phyloP scores from a whole-genome alignment of 352 stramenopile genomes.

The Pythium pyrilobum region DNA sequence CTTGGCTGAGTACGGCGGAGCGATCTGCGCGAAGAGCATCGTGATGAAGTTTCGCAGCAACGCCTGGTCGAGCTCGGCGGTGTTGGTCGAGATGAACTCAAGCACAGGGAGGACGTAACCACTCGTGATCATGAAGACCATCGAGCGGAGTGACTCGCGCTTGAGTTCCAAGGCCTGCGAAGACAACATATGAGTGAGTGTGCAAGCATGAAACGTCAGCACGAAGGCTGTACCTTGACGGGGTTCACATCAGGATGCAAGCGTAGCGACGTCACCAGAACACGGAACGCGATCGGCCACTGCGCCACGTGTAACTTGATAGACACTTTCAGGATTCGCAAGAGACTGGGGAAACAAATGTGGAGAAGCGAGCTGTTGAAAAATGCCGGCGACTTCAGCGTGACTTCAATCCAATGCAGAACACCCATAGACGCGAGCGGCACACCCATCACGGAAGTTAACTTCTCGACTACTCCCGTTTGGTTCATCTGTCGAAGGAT shows the following conservation, averaged over 20 bases:
- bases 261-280: slow-evolving; percentile 69
- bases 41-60: slow-evolving; percentile 83
- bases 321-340: slow-evolving; percentile 70
- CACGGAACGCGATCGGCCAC: slow-evolving; percentile 78
- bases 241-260: slow-evolving; percentile 78
- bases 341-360: slow-evolving; percentile 79
- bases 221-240: slow-evolving; percentile 48
- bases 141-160: slow-evolving; percentile 74
- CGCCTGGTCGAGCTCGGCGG: slow-evolving; percentile 73
- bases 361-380: slow-evolving; percentile 82
- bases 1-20: slow-evolving; percentile 69
- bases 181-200: not conserved
- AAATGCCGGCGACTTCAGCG: slow-evolving; percentile 63
- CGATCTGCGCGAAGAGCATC: slow-evolving; percentile 68
- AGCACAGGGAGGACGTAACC: slow-evolving; percentile 82
- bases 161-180: slow-evolving; percentile 68
- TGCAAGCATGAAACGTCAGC: not conserved
- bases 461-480: slow-evolving; percentile 73
- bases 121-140: slow-evolving; percentile 87
- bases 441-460: slow-evolving; percentile 69
- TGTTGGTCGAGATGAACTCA: slow-evolving; percentile 80
- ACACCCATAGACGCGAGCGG: slow-evolving; percentile 86
- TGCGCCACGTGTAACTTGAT: slow-evolving; percentile 75
- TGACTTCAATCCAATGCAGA: slow-evolving; percentile 78
- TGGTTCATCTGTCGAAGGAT: slow-evolving; percentile 67